These are phyloP conservation scores for Smallanthus sonchifolius DNA, from an alignment of 129 eudicot genomes.

Conservation along the genomic window DNA sequence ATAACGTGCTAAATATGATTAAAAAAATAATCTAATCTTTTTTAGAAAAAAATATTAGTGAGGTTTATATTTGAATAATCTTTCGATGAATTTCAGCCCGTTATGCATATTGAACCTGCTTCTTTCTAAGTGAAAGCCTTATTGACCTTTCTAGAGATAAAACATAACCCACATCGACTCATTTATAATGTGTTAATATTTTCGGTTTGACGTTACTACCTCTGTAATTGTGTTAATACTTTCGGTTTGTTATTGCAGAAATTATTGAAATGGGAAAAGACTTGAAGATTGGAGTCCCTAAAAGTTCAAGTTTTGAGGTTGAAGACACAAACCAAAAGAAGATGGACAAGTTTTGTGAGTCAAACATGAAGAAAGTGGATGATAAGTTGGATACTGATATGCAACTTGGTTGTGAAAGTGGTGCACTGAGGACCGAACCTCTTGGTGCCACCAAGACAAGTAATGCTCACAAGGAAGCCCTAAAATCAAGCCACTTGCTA, in stretches of 20 bases:
- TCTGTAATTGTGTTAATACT: conserved; percentile 1
- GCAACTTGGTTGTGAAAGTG: conserved; percentile 26
- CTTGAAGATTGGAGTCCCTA: conserved; percentile 49
- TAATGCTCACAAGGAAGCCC: conserved; percentile 24
- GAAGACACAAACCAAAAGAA: conserved; percentile 15
- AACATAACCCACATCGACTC: background rate
- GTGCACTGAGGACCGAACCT: conserved; percentile 22
- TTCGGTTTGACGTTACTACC: background rate
- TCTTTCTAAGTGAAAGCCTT: background rate
- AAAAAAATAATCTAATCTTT: background rate
- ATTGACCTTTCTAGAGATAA: background rate
- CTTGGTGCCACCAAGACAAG: background rate
- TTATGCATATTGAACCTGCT: background rate
- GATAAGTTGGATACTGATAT: conserved; percentile 22
- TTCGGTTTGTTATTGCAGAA: conserved; percentile 16
- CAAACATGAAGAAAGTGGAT: conserved; percentile 26
- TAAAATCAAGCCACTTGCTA: conserved; percentile 29
- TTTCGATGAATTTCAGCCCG: background rate
- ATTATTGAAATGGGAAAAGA: conserved; percentile 52
- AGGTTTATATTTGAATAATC: background rate
- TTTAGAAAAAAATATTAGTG: background rate
- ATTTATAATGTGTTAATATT: background rate
- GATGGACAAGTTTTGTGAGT: conserved; percentile 10
- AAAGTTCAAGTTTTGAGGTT: conserved; percentile 26
- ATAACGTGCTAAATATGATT: background rate